Conservation (phyloP, 2,329 filamentous ascomycete species). For the Thermochaetoides dissita region DNA sequence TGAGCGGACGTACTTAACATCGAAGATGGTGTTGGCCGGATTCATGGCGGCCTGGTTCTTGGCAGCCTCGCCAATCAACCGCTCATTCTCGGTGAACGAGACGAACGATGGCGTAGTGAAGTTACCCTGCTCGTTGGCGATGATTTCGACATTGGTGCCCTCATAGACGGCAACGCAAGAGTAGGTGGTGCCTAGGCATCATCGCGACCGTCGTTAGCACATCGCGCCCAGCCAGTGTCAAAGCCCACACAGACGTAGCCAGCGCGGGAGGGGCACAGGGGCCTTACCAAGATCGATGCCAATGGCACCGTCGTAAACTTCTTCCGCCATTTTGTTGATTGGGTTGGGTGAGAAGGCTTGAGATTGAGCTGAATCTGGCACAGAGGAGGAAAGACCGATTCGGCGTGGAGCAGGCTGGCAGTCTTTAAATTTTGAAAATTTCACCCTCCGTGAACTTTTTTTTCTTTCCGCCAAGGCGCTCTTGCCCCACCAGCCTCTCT, state of each 20-base stretch:
- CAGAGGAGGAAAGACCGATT: conserved; percentile 12
- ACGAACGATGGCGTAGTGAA: conserved; percentile 99
- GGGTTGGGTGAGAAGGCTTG: conserved; percentile 11
- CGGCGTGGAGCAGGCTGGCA: conserved; percentile 15
- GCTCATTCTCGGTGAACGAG: conserved; percentile 96
- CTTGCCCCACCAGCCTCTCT: conserved; percentile 10
- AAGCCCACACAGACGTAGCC: conserved; percentile 1
- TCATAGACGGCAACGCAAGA: conserved; percentile 99
- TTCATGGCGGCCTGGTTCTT: conserved; percentile 99
- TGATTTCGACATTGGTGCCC: conserved; percentile 99
- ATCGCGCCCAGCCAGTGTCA: conserved; percentile 7
- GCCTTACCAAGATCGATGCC: conserved; percentile 96
- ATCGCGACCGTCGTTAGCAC: conserved; percentile 6
- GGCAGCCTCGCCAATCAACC: conserved; percentile 96
- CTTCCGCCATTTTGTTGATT: conserved; percentile 69
- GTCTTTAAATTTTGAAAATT: conserved; percentile 16
- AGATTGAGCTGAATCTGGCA: conserved; percentile 15
- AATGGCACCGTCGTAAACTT: conserved; percentile 99
- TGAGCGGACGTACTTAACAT: conserved; percentile 69
- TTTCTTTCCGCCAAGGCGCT: conserved; percentile 11
- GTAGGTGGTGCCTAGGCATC: conserved; percentile 78
- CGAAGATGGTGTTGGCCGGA: conserved; percentile 94
- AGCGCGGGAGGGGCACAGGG: conserved; percentile 1
- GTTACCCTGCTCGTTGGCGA: conserved; percentile 99
- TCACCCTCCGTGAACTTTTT: conserved; percentile 15